Evolutionary conservation across 2,329 filamentous ascomycete genomes (phyloP).

Genomic region (Geosmithia putterillii): DNA sequence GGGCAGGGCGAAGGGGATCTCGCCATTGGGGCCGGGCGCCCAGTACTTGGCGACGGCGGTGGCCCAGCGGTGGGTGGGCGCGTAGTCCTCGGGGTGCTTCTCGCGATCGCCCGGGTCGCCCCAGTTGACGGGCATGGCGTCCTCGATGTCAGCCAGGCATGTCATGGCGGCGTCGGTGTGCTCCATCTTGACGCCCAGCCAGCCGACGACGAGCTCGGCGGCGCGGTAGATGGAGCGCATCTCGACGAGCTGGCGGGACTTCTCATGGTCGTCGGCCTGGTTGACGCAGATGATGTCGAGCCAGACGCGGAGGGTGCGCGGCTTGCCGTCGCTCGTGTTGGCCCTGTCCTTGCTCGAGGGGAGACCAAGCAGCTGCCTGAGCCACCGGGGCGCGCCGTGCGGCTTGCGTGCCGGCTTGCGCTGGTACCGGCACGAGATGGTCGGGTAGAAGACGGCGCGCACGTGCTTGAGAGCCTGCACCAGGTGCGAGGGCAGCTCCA

Average conservation of each 20-base stretch:
- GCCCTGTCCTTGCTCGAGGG: not conserved
- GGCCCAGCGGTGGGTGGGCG: conserved; percentile 11
- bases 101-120: conserved; percentile 13
- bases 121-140: conserved; percentile 12
- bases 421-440: conserved; percentile 8
- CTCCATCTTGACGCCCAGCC: conserved; percentile 10
- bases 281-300: conserved; percentile 9
- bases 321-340: not conserved
- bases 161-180: conserved; percentile 7
- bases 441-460: conserved; percentile 12
- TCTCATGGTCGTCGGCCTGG: conserved; percentile 5
- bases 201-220: conserved; percentile 11
- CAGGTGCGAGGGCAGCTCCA: conserved; percentile 9
- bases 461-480: conserved; percentile 11
- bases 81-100: conserved; percentile 13
- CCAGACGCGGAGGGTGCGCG: conserved; percentile 4
- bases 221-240: conserved; percentile 6
- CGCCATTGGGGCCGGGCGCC: conserved; percentile 5
- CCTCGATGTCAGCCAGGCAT: conserved; percentile 8
- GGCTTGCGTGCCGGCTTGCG: conserved; percentile 4
- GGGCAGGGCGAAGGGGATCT: conserved; percentile 6
- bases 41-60: conserved; percentile 8
- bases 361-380: conserved; percentile 7
- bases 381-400: conserved; percentile 6
- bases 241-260: conserved; percentile 3